Conservation (phyloP, 768 basidiomycete genomes). For the Stropharia rugosoannulata region DNA sequence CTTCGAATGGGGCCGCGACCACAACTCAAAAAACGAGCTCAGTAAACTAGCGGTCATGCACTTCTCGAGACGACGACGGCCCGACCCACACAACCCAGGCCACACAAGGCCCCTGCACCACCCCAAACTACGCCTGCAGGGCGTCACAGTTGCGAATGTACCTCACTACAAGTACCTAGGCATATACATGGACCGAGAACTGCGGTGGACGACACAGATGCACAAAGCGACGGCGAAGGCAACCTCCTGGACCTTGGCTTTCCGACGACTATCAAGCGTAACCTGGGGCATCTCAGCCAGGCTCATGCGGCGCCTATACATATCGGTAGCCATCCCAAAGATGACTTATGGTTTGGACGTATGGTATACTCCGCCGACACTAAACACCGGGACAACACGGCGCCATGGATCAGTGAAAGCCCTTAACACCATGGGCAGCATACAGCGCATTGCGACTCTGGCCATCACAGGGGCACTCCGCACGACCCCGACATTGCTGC, state of each 20-base stretch:
- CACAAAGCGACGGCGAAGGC: slow-evolving; percentile 11
- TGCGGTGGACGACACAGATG: slow-evolving; percentile 14
- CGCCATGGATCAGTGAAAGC: neutral
- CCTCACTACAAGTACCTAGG: slow-evolving; percentile 15
- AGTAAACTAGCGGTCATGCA: slow-evolving; percentile 19
- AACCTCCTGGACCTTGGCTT: neutral
- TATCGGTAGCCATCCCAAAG: no score
- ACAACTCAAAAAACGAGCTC: slow-evolving; percentile 24
- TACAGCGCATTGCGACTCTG: neutral
- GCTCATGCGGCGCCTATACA: neutral
- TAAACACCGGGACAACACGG: neutral
- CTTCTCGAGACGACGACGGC: neutral
- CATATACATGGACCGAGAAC: slow-evolving; percentile 11
- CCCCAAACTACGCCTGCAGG: slow-evolving; percentile 1
- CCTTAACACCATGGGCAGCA: neutral
- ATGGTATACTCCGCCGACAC: neutral
- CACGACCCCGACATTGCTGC: slow-evolving; percentile 13
- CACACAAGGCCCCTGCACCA: neutral
- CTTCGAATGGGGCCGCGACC: slow-evolving; percentile 20
- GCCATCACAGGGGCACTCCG: slow-evolving; percentile 14
- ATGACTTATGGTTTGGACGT: neutral
- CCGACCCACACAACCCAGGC: neutral
- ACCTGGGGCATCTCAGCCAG: neutral
- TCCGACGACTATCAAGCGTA: neutral
- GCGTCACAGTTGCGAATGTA: neutral